Base-by-base conservation (phyloP, 2,329 filamentous ascomycete species). In the Fusarium denticulatum region DNA sequence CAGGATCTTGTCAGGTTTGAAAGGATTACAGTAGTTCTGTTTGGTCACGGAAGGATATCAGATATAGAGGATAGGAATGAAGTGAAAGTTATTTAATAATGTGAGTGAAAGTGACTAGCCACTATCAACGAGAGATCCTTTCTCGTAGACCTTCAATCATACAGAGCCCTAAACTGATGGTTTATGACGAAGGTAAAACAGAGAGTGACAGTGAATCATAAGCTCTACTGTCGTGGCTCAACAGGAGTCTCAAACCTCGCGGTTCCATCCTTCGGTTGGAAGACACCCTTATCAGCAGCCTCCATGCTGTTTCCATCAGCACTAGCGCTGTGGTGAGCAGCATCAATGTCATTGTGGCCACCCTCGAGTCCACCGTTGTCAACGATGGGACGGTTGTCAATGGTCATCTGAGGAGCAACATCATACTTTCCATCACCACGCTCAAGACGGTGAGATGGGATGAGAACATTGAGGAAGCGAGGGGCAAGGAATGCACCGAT, bases 391-490 rank as follows among this genome's bases (percentile, higher is more conserved):
- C 65, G 24, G 2, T 75, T 53, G 16, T 72, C 72, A 3, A 75
- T 28, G 0, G 72, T 75, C 61, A 75, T 60, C 15, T 75, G 72
- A 3, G 72, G 72, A 5, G 72, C 72, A 1, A 75, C 62, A 13
- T 71, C 62, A 14, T 75, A 75, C 42, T 75, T 75, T 15, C 72
- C 72, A 46, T 75, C 72, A 8, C 59, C 59, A 3, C 72, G 72
- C 0, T 52, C 59, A 12, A 75, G 34, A 16, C 72, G 72, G 6
- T 75, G 69, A 0, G 42, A 43, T 0, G 72, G 72, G 4, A 75
- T 64, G 43, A 75, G 58, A 6, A 73, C 12, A 7, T 75, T 75
- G 11, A 75, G 62, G 13, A 75, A 75, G 6, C 72, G 65, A 0
- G 72, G 72, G 1, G 34, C 72, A 0, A 75, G 2, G 15, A 75